These are phyloP conservation scores for Candida dubliniensis DNA, from an alignment of 1,139 yeast species.

Conservation along the genomic window DNA sequence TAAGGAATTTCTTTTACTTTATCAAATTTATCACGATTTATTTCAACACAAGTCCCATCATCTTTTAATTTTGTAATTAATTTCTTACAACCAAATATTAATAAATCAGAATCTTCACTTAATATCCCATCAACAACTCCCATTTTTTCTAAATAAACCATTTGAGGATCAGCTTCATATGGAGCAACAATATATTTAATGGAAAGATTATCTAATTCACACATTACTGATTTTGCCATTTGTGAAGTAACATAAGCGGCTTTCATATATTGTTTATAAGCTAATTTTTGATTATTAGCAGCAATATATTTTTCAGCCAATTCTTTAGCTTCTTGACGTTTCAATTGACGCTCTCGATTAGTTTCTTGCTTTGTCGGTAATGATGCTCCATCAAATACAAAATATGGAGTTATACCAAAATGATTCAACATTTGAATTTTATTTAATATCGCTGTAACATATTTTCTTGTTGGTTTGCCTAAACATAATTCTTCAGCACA, in stretches of 20 bases:
- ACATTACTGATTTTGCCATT: constrained; percentile 87
- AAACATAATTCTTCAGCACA: constrained; percentile 84
- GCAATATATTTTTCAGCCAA: constrained; percentile 52
- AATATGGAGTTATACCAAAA: constrained; percentile 75
- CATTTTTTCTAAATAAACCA: constrained; percentile 80
- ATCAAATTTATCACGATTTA: constrained; percentile 54
- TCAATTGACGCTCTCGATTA: constrained; percentile 59
- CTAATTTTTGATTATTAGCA: constrained; percentile 56
- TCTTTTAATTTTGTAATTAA: constrained; percentile 83
- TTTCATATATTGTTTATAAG: constrained; percentile 70
- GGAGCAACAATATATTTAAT: constrained; percentile 91
- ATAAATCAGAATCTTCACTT: constrained; percentile 91
- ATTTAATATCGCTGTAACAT: constrained; percentile 59
- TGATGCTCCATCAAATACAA: constrained; percentile 93
- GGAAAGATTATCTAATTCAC: constrained; percentile 57
- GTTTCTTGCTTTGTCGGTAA: constrained; percentile 79
- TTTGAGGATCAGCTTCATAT: constrained; percentile 96
- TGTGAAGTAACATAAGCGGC: constrained; percentile 86
- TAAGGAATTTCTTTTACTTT: constrained; percentile 47
- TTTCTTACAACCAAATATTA: constrained; percentile 79
- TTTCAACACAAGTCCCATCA: constrained; percentile 71
- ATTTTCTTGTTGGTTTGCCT: constrained; percentile 67
- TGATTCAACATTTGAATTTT: constrained; percentile 64
- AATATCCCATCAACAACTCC: constrained; percentile 83
- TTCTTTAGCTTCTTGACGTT: constrained; percentile 56